Evolutionary conservation across 2,329 filamentous ascomycete genomes (phyloP).

Genomic region (Colletotrichum noveboracense): DNA sequence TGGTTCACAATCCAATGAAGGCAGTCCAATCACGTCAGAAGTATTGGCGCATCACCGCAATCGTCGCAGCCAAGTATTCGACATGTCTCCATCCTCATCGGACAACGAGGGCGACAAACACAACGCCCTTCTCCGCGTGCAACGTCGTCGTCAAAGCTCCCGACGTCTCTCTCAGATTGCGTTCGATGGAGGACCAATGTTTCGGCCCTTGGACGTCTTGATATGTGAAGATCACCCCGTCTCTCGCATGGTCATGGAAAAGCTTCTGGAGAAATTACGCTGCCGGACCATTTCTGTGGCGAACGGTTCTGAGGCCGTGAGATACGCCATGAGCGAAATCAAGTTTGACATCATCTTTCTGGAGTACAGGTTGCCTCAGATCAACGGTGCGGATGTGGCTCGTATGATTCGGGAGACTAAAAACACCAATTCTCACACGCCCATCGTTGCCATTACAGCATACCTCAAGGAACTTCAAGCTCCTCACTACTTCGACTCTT

Average conservation of each 20-base stretch:
- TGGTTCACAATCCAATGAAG: conserved; percentile 94
- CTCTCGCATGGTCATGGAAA: conserved; percentile 98
- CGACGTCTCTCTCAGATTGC: conserved; percentile 91
- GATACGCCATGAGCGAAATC: conserved; percentile 94
- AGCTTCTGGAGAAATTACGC: conserved; percentile 90
- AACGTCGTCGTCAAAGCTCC: conserved; percentile 94
- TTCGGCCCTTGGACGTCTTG: conserved; percentile 89
- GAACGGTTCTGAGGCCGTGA: conserved; percentile 89
- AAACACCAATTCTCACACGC: conserved; percentile 92
- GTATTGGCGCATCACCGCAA: conserved; percentile 81
- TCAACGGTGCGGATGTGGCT: conserved; percentile 93
- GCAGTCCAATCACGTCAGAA: conserved; percentile 74
- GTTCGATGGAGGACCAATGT: conserved; percentile 81
- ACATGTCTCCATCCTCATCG: conserved; percentile 95
- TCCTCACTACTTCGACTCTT: conserved; percentile 91
- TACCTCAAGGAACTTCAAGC: conserved; percentile 98
- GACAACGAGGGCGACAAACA: conserved; percentile 96
- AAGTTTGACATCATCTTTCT: conserved; percentile 99
- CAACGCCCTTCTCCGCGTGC: conserved; percentile 88
- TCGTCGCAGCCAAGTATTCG: conserved; percentile 90
- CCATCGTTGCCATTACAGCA: conserved; percentile 94
- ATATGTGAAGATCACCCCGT: conserved; percentile 99
- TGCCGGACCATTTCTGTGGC: conserved; percentile 92
- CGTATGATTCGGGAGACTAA: conserved; percentile 98
- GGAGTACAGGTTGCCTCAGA: conserved; percentile 93